A percentile compares a stretch with the other conserved stretches of the same genome.
These are phyloP conservation scores for Apocynum venetum DNA, from an alignment of 257 asterid genomes.

Conservation along the genomic window DNA sequence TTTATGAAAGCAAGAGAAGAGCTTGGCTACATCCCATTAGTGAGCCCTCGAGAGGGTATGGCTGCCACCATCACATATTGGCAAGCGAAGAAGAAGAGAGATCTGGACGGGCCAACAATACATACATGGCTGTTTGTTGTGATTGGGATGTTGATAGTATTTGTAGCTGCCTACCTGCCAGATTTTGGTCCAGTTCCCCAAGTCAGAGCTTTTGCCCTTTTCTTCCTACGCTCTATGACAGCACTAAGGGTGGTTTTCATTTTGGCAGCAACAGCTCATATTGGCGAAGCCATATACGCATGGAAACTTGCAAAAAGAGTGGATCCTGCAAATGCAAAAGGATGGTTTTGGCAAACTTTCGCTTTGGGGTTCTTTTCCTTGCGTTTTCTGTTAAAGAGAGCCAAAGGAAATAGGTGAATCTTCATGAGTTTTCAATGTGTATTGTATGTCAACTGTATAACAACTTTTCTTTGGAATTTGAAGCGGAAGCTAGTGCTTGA, in stretches of 20 bases:
- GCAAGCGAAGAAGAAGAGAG: slow-evolving; percentile 65
- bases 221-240: slow-evolving; percentile 51
- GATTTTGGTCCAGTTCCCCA: slow-evolving; percentile 59
- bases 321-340: slow-evolving; percentile 80
- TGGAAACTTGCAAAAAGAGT: slow-evolving; percentile 75
- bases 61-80: slow-evolving; percentile 68
- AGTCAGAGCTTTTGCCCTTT: slow-evolving; percentile 45
- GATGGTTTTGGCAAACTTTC: slow-evolving; percentile 91
- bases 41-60: slow-evolving; percentile 77
- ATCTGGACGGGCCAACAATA: slow-evolving; percentile 73
- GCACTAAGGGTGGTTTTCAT: slow-evolving; percentile 35
- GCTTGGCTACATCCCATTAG: slow-evolving; percentile 75
- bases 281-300: slow-evolving; percentile 79
- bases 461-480: background rate
- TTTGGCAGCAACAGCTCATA: slow-evolving; percentile 42
- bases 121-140: slow-evolving; percentile 47
- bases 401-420: slow-evolving; percentile 15
- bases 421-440: background rate
- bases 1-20: slow-evolving; percentile 84
- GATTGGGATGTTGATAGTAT: slow-evolving; percentile 53
- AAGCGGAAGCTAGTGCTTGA: background rate
- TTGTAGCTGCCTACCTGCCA: slow-evolving; percentile 77
- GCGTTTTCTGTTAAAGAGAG: slow-evolving; percentile 63
- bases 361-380: slow-evolving; percentile 72
- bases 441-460: background rate